A percentile compares a stretch with the other conserved stretches of the same genome.
These are phyloP conservation scores for Diplodia seriata DNA, from an alignment of 2,329 filamentous ascomycete genomes.

Conservation along the genomic window DNA sequence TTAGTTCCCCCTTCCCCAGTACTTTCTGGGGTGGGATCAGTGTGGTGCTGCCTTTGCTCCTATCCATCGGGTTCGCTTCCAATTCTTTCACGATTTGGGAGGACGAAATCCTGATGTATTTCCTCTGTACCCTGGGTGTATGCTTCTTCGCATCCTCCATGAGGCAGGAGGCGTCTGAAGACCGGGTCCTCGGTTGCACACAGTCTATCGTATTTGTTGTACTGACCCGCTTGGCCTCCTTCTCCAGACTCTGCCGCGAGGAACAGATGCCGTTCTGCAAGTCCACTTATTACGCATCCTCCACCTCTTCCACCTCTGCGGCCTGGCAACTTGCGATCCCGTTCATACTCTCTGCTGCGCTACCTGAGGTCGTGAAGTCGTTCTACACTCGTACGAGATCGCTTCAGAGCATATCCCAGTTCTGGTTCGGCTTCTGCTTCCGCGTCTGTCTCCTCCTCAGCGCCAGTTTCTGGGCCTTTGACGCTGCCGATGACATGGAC, in stretches of 20 bases:
- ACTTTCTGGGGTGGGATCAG: conserved; percentile 90
- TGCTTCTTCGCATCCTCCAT: conserved; percentile 77
- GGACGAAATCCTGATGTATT: conserved; percentile 90
- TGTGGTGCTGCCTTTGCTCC: conserved; percentile 78
- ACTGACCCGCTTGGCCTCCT: conserved; percentile 79
- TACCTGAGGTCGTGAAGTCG: conserved; percentile 78
- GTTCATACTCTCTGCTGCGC: conserved; percentile 71
- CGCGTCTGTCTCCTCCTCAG: conserved; percentile 76
- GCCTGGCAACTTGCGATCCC: conserved; percentile 87
- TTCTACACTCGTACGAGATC: conserved; percentile 84
- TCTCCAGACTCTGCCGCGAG: conserved; percentile 92
- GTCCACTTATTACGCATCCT: conserved; percentile 94
- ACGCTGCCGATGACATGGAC: conserved; percentile 83
- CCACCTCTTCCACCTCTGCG: conserved; percentile 89
- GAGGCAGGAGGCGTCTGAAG: conserved; percentile 69
- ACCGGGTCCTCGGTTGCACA: conserved; percentile 78
- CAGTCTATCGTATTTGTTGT: conserved; percentile 85
- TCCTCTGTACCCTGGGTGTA: conserved; percentile 85
- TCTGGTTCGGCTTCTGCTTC: conserved; percentile 84
- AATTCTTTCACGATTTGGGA: conserved; percentile 99
- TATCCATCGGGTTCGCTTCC: conserved; percentile 92
- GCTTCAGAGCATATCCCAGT: conserved; percentile 82
- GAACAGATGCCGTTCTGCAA: conserved; percentile 98
- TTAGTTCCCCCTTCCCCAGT: conserved; percentile 67
- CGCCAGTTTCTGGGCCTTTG: conserved; percentile 85